Conservation (phyloP, 164 flowering plant species). For the Vitis riparia region DNA sequence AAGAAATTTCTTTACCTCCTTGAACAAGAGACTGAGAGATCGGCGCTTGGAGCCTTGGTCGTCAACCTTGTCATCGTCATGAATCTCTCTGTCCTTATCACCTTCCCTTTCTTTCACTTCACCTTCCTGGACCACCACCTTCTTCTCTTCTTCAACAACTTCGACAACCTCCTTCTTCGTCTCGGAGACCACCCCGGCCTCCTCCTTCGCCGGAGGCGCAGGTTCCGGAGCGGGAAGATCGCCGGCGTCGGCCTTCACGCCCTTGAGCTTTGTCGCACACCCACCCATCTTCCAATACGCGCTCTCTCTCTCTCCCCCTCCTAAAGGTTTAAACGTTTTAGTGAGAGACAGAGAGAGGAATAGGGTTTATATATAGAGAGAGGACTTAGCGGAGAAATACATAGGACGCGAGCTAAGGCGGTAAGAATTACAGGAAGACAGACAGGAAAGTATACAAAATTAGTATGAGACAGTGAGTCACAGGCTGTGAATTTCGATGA, state of each 20-base stretch:
- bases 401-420: too few species aligned
- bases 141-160: not conserved
- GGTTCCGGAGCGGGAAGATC: constrained; percentile 8
- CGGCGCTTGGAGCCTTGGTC: constrained; percentile 20
- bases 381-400: too few species aligned
- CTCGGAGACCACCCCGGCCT: not conserved
- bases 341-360: not conserved
- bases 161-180: not conserved
- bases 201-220: constrained; percentile 10
- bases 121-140: not conserved
- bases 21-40: constrained; percentile 35
- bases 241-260: constrained; percentile 14
- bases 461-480: too few species aligned
- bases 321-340: too few species aligned
- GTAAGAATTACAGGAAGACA: too few species aligned
- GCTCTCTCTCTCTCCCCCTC: not conserved
- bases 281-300: constrained; percentile 23
- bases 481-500: too few species aligned
- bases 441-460: too few species aligned
- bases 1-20: constrained; percentile 21
- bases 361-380: not conserved
- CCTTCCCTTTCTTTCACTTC: constrained; percentile 7
- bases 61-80: constrained; percentile 13
- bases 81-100: constrained; percentile 8
- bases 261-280: constrained; percentile 40